Percentiles rank a stretch among this genome's conserved stretches.
Evolutionary conservation across 2,329 filamentous ascomycete species (phyloP).

Genomic region (Sporothrix variecibatus): DNA sequence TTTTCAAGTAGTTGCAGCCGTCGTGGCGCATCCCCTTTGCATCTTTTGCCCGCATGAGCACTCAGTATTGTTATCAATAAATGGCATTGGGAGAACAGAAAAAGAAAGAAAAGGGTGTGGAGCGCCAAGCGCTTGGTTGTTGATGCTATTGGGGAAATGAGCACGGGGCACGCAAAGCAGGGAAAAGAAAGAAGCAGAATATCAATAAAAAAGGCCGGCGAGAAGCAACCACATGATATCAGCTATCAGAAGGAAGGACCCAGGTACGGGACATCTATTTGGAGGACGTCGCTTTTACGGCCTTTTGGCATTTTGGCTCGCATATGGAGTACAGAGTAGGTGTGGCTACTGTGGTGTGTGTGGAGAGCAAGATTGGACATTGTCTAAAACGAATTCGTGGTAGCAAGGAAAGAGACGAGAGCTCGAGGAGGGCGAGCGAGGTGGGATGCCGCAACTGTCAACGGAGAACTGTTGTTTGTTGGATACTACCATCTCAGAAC

Average conservation of each 20-base stretch:
- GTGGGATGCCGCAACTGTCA: background rate
- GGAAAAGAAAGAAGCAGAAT: background rate
- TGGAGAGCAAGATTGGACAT: background rate
- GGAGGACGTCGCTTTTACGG: background rate
- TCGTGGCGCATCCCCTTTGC: background rate
- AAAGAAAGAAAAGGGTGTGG: background rate
- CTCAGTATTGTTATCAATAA: background rate
- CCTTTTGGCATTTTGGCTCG: background rate
- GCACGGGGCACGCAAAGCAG: background rate
- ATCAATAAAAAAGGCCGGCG: background rate
- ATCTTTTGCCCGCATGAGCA: background rate
- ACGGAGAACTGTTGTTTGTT: background rate
- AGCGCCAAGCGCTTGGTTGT: background rate
- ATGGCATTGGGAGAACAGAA: background rate
- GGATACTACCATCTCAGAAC: background rate
- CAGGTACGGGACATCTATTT: background rate
- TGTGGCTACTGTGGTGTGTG: background rate
- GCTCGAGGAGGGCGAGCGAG: background rate
- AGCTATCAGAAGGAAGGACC: background rate
- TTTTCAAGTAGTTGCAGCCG: background rate
- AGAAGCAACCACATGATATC: background rate
- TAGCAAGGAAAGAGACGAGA: background rate
- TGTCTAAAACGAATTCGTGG: background rate
- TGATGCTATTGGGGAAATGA: background rate
- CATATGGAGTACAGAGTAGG: background rate